phyloP scores from a whole-genome alignment of 2,329 filamentous ascomycete genomes.

The Aspergillus novoparasiticus region DNA sequence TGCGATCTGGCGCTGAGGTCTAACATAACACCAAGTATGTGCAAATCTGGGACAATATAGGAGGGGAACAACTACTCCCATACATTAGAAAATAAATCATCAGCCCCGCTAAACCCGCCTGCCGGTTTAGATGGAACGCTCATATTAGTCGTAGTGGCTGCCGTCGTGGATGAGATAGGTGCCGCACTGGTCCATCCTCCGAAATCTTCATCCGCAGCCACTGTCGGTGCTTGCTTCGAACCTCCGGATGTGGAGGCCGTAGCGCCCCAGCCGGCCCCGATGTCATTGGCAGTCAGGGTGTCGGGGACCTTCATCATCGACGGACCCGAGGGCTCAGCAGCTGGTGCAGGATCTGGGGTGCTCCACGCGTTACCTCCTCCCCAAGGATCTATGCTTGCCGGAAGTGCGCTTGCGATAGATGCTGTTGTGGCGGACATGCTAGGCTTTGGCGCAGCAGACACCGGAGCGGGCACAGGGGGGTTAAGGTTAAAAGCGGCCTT shows the following conservation, averaged over 20 bases:
- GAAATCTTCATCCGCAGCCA: slow-evolving; percentile 91
- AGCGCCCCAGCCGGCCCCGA: slow-evolving; percentile 66
- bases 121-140: slow-evolving; percentile 50
- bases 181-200: slow-evolving; percentile 85
- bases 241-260: slow-evolving; percentile 33
- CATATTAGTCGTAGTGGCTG: slow-evolving; percentile 42
- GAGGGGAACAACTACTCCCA: slow-evolving; percentile 66
- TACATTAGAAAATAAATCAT: slow-evolving; percentile 94
- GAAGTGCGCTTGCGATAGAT: slow-evolving; percentile 45
- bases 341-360: slow-evolving; percentile 60
- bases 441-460: slow-evolving; percentile 44
- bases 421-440: slow-evolving; percentile 42
- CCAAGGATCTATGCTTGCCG: slow-evolving; percentile 71
- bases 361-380: slow-evolving; percentile 82
- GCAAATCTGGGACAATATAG: background rate
- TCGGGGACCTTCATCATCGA: slow-evolving; percentile 47
- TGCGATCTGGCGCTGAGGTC: slow-evolving; percentile 16
- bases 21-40: slow-evolving; percentile 20
- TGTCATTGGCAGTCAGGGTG: slow-evolving; percentile 59
- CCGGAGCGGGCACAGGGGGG: slow-evolving; percentile 46
- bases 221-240: slow-evolving; percentile 57
- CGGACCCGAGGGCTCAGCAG: slow-evolving; percentile 38
- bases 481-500: slow-evolving; percentile 80
- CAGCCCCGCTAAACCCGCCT: slow-evolving; percentile 64
- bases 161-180: slow-evolving; percentile 53